phyloP scores from a whole-genome alignment of 305 asterid genomes.

The Fraxinus velutina region DNA sequence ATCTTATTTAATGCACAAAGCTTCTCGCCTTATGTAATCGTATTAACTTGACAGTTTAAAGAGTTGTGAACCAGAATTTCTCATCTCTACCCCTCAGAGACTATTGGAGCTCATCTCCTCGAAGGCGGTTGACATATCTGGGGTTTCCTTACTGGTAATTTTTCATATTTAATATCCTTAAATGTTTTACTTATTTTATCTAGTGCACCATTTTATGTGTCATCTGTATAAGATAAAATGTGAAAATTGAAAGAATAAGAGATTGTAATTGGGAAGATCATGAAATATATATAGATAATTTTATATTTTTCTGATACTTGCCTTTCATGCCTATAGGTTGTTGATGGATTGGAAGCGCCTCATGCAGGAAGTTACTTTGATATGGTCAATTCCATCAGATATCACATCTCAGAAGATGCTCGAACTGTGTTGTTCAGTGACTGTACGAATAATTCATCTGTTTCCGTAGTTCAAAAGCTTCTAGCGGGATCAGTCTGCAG shows the following conservation, averaged over 20 bases:
- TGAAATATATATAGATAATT: not conserved
- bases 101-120: constrained; percentile 65
- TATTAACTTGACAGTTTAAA: constrained; percentile 49
- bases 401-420: constrained; percentile 48
- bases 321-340: constrained; percentile 40
- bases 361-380: constrained; percentile 39
- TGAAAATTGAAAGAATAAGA: not conserved
- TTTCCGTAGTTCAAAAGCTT: not conserved
- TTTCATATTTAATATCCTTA: not conserved
- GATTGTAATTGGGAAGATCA: not conserved
- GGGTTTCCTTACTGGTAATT: constrained; percentile 66
- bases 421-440: constrained; percentile 60
- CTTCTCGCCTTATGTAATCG: constrained; percentile 17
- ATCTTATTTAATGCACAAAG: not conserved
- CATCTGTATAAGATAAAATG: not conserved
- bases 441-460: constrained; percentile 15
- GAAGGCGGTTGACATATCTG: constrained; percentile 66
- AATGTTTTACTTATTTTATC: not conserved
- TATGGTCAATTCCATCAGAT: constrained; percentile 47
- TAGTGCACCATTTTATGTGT: not conserved
- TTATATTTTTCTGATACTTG: not conserved
- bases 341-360: constrained; percentile 58
- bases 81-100: constrained; percentile 80
- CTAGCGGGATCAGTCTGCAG: not conserved
- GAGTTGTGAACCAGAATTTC: constrained; percentile 81